These are phyloP conservation scores for Trichoderma guizhouense DNA, from an alignment of 2,329 filamentous ascomycete species.

Conservation along the genomic window DNA sequence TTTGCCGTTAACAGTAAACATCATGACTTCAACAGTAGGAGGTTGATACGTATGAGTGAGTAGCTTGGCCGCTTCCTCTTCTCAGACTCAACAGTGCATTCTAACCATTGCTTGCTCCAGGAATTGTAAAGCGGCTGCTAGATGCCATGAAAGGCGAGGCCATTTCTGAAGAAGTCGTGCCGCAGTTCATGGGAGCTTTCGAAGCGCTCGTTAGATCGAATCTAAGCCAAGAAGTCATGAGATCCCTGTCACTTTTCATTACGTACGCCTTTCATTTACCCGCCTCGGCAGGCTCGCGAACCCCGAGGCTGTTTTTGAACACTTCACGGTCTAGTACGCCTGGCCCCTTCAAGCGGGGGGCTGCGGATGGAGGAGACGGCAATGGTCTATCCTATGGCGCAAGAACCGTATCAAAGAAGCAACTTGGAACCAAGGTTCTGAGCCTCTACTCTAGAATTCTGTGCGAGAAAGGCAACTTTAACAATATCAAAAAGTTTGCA, in stretches of 20 bases:
- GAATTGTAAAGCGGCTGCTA: conserved; percentile 83
- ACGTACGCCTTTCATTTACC: conserved; percentile 80
- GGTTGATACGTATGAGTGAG: conserved; percentile 86
- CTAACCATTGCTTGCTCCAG: conserved; percentile 41
- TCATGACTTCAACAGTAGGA: conserved; percentile 85
- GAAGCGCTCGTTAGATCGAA: conserved; percentile 76
- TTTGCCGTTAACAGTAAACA: conserved; percentile 91
- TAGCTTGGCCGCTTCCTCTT: conserved; percentile 18
- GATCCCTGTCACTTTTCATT: conserved; percentile 85
- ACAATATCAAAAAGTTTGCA: conserved; percentile 80
- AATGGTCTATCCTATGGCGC: conserved; percentile 30
- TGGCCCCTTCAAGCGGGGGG: conserved; percentile 36
- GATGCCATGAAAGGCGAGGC: conserved; percentile 86
- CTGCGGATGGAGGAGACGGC: conserved; percentile 34
- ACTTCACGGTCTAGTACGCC: conserved; percentile 40
- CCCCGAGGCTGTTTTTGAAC: conserved; percentile 44
- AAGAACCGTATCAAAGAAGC: conserved; percentile 56
- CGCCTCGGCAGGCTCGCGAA: conserved; percentile 47
- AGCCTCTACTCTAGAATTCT: conserved; percentile 74
- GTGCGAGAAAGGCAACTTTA: conserved; percentile 66
- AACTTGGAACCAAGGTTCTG: conserved; percentile 72
- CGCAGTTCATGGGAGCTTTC: conserved; percentile 75
- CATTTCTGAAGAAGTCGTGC: conserved; percentile 67
- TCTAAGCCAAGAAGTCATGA: conserved; percentile 78
- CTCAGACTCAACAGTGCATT: neutral